Evolutionary conservation across 2,329 filamentous ascomycete genomes (phyloP).

Genomic region (Cladophialophora bantiana): DNA sequence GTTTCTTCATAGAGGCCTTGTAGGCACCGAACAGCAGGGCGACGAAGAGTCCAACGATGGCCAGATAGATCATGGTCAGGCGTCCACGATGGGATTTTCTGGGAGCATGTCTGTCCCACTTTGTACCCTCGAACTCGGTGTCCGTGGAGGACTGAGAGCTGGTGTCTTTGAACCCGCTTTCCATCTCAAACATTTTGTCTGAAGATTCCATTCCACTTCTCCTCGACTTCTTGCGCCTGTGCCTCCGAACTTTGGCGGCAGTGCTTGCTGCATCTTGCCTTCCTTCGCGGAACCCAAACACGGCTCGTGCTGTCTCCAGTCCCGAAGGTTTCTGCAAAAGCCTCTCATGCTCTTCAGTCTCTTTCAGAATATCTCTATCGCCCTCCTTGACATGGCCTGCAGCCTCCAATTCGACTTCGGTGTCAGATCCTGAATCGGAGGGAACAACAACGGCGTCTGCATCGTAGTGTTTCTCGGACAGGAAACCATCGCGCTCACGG

Average conservation of each 20-base stretch:
- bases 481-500: conserved; percentile 29
- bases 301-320: conserved; percentile 48
- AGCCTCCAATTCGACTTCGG: conserved; percentile 19
- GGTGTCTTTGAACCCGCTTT: conserved; percentile 74
- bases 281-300: conserved; percentile 52
- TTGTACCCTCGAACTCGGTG: conserved; percentile 58
- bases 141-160: conserved; percentile 67
- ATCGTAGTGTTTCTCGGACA: conserved; percentile 38
- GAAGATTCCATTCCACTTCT: conserved; percentile 63
- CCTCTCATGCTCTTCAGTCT: conserved; percentile 70
- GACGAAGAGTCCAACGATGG: conserved; percentile 61
- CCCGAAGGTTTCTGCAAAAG: conserved; percentile 52
- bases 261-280: conserved; percentile 53
- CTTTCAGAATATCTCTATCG: conserved; percentile 63
- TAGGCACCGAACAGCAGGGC: conserved; percentile 64
- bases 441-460: conserved; percentile 33
- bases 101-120: conserved; percentile 44
- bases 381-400: conserved; percentile 22
- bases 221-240: conserved; percentile 55
- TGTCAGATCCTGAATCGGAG: conserved; percentile 30
- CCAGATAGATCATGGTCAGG: conserved; percentile 39
- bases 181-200: conserved; percentile 87
- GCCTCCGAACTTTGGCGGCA: conserved; percentile 55
- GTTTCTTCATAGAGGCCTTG: conserved; percentile 55
- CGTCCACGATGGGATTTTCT: conserved; percentile 40